Evolutionary conservation across 371 early-diverging fungal species (phyloP), one percentile per base, ranked within the genome.

Genomic region (Haplosporangium sp.): DNA sequence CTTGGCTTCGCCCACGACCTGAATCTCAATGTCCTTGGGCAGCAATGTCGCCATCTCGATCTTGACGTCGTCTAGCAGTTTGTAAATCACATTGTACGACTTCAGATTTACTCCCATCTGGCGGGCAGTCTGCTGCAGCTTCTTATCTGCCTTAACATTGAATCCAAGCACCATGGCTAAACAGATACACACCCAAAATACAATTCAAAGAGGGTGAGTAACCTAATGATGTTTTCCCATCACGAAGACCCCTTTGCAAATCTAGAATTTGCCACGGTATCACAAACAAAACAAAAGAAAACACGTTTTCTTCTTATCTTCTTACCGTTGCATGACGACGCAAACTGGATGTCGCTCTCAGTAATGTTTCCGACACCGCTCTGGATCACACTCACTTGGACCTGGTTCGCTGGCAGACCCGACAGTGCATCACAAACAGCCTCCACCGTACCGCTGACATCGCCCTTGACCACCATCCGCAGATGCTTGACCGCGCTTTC

Each of bases 371-470:
- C 99, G 2, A 98, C 97, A 6, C 95, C 93, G 14, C 89, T 85
- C 55, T 85, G 83, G 14, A 97, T 87, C 10, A 97, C 90, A 36
- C 90, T 88, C 56, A 91, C 85, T 10, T 85, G 74, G 66, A 95
- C 92, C 67, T 96, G 92, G 70, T 93, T 90, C 38, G 85, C 87
- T 3, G 95, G 95, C 20, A 98, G 75, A 6, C 90, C 89, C 51
- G 84, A 69, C 14, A 98, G 80, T n/a, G 92, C 89, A 57, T 92
- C 91, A 1, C 88, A 85, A 6, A 98, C 87, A 0, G 99, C 98
- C 77, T 98, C 99, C 10, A 95, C 87, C 4, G 98, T 95, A 23
- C 99, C 99, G 57, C 93, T 93, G 5, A 98, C 98, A 81, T 98
- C 99, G 58, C 93, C 95, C 89, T 86, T 71, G 13, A 83, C 68